Evolutionary conservation across 1,284 basidiomycete genomes (phyloP), one percentile per base, ranked within the genome.

Genomic region (Sanghuangporus weigelae): DNA sequence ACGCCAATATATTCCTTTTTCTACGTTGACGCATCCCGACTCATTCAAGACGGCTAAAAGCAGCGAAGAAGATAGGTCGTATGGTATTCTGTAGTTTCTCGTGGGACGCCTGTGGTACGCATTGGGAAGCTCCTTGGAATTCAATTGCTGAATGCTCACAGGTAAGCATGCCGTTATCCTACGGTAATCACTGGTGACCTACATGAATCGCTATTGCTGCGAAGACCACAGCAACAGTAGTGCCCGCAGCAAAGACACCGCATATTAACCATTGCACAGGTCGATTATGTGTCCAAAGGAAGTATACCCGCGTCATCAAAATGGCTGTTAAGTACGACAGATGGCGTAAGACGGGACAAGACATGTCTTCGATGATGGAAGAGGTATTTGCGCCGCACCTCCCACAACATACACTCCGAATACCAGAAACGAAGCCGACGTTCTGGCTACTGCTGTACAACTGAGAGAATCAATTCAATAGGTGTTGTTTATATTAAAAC

Each of bases 1-100:
- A 66, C 64, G 64, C 64, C 64, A 66, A 51, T 63, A 63, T 19
- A 46, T 21, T 6, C 64, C 62, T n/a, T 49, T 42, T 11, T 62
- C 64, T 5, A 19, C 35, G 53, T 63, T 63, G 16, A 66, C 31
- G 55, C 64, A 66, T 23, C 61, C 64, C 26, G 51, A 31, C 26
- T 54, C 26, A 31, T 54, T 54, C 19, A 35, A 35, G 19, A 16
- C 35, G 14, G 8, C 51, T 54, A 5, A 31, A 53, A 12, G n/a
- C 26, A 54, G 14, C 11, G 26, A n/a, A 54, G 19, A 4, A 12
- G 26, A 38, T 36, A 31, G 31, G 8, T 21, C 26, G 36, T 46
- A 31, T 7, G 26, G n/a, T 7, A 14, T 54, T 7, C 31, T n/a
- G 23, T 14, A 54, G 26, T 16, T 54, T 8, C 21, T n/a, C n/a